Base-by-base conservation (phyloP, 2,329 filamentous ascomycete genomes). In the Tolypocladium ovalisporum region DNA sequence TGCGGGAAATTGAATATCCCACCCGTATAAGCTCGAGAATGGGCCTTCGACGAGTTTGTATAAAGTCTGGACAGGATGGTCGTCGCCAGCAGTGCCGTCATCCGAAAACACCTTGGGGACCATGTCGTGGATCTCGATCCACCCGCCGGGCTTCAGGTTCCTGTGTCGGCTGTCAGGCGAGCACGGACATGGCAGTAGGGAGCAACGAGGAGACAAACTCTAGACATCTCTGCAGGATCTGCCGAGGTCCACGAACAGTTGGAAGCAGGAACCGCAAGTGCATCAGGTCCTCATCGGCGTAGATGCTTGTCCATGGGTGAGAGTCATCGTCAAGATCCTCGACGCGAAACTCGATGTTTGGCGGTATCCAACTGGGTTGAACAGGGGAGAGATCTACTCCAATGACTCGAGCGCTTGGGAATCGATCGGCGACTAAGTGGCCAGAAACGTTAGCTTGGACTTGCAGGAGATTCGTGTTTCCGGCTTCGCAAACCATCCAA, bases 261-360 rank as follows among this genome's bases (percentile, higher is more conserved):
- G 75, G 76, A 7, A 75, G 71, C 65, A 85, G 71, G 27, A 79
- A 74, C 52, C 82, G 73, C 27, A 76, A 67, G 63, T 84, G 80
- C 51, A 85, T 77, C 57, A 79, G 76, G 63, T 84, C 81, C 61
- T 82, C 66, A 49, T 67, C 62, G 29, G 59, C 58, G 54, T 74
- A 74, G 19, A 71, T 70, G 32, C 59, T 70, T 3, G 68, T 70
- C 70, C 70, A 71, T 9, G 66, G 65, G 9, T 67, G 69, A 56
- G 64, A 65, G 27, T 71, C 68, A 56, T 72, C 70, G 56, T 73
- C 70, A 12, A 73, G 63, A 47, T 72, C 70, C 53, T 73, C 70
- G 24, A 72, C 69, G 22, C 75, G 62, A 76, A 73, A 85, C 52
- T 76, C 75, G 37, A 83, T 73, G 61, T 86, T 86, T 15, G 80